Conservation (phyloP, 495 filamentous ascomycete genomes). For the Neohortaea acidophila region DNA sequence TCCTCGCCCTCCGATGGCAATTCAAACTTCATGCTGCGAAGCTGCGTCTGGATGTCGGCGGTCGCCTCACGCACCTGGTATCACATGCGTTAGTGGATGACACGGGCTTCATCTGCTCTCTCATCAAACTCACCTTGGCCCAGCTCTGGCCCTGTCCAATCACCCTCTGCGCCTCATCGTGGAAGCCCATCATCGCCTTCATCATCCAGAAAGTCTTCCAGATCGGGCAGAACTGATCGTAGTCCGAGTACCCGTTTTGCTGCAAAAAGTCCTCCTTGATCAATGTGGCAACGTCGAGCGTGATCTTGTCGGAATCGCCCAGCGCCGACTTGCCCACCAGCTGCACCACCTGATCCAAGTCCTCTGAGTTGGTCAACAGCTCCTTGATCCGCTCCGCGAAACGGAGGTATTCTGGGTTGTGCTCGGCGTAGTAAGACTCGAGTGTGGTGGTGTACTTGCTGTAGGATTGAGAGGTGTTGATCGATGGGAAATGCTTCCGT, state of each 20-base stretch:
- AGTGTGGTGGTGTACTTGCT: constrained; percentile 84
- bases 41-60: constrained; percentile 60
- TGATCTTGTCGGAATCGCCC: constrained; percentile 97
- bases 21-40: constrained; percentile 94
- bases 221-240: constrained; percentile 96
- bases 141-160: constrained; percentile 78
- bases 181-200: constrained; percentile 95
- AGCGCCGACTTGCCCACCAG: constrained; percentile 93
- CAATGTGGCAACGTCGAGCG: constrained; percentile 75
- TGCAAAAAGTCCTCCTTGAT: constrained; percentile 99
- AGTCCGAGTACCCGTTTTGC: constrained; percentile 97
- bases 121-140: constrained; percentile 50
- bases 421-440: constrained; percentile 83
- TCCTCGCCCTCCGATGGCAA: constrained; percentile 64
- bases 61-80: constrained; percentile 60
- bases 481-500: constrained; percentile 96
- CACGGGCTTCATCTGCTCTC: neutral
- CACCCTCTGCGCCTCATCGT: constrained; percentile 94
- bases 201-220: constrained; percentile 99
- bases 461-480: constrained; percentile 93
- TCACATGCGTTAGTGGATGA: neutral
- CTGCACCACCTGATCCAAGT: constrained; percentile 97
- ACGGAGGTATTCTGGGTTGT: constrained; percentile 85
- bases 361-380: constrained; percentile 84
- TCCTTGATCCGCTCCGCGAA: constrained; percentile 85